These are phyloP conservation scores for Curvularia verruculosa DNA, from an alignment of 2,329 filamentous ascomycete genomes.

Conservation along the genomic window DNA sequence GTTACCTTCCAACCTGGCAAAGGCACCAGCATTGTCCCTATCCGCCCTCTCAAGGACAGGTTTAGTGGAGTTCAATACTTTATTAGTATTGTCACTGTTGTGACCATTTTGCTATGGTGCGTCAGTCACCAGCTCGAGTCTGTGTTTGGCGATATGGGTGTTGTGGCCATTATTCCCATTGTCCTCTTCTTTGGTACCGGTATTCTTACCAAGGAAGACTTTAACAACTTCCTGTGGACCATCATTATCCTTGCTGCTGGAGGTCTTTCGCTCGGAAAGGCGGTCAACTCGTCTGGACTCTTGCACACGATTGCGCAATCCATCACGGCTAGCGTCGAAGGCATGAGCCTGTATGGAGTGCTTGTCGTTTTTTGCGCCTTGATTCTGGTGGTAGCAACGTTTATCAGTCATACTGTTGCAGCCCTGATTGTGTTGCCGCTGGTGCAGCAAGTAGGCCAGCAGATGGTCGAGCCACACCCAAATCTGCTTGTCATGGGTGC, in stretches of 20 bases:
- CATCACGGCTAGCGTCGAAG: constrained; percentile 76
- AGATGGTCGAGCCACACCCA: constrained; percentile 86
- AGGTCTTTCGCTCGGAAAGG: constrained; percentile 88
- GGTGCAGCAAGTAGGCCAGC: constrained; percentile 81
- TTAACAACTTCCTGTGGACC: constrained; percentile 99
- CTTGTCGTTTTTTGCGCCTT: constrained; percentile 82
- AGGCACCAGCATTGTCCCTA: constrained; percentile 88
- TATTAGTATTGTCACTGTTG: constrained; percentile 79
- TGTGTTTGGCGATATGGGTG: constrained; percentile 96
- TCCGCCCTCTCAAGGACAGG: constrained; percentile 84
- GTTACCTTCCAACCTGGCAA: constrained; percentile 83
- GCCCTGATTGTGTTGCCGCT: constrained; percentile 93
- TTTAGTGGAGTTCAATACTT: constrained; percentile 94
- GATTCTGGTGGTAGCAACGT: constrained; percentile 92
- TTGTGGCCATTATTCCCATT: constrained; percentile 94
- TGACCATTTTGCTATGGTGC: constrained; percentile 91
- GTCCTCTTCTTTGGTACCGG: constrained; percentile 96
- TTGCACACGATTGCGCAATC: constrained; percentile 82
- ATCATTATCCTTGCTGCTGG: constrained; percentile 98
- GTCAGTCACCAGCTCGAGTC: constrained; percentile 85
- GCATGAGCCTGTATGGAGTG: constrained; percentile 83
- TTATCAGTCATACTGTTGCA: constrained; percentile 96
- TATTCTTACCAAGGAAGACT: constrained; percentile 97
- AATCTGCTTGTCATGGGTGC: constrained; percentile 95
- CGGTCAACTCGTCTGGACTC: constrained; percentile 90